Evolutionary conservation across 768 basidiomycete genomes (phyloP).

Genomic region (Coprinopsis strossmayeri): DNA sequence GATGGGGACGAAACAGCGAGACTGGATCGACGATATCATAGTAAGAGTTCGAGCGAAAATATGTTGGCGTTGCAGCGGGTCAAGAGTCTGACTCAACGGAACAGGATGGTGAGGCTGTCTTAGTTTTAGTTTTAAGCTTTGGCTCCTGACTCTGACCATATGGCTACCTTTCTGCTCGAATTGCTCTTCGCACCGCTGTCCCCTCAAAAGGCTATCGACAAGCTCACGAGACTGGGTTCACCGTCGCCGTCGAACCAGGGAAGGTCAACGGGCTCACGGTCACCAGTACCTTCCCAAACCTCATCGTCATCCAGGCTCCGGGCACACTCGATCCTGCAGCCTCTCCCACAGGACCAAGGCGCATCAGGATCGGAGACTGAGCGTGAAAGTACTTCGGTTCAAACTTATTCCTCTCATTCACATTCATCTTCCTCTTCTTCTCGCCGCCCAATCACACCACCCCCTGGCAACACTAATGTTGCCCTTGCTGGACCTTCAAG

Average conservation of each 20-base stretch:
- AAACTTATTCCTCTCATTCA: constrained; percentile 21
- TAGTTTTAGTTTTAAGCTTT: constrained; percentile 13
- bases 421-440: constrained; percentile 19
- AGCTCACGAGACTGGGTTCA: constrained; percentile 53
- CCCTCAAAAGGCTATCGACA: constrained; percentile 53
- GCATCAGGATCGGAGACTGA: constrained; percentile 82
- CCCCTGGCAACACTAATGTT: constrained; percentile 6
- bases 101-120: constrained; percentile 54
- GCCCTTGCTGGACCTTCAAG: neutral
- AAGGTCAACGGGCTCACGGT: constrained; percentile 15
- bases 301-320: constrained; percentile 21
- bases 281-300: constrained; percentile 20
- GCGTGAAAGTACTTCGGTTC: constrained; percentile 42
- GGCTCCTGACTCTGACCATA: constrained; percentile 16
- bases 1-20: constrained; percentile 63
- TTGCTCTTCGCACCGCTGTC: constrained; percentile 23
- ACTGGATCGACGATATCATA: constrained; percentile 24
- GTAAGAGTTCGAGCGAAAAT: constrained; percentile 44
- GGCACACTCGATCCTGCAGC: constrained; percentile 15
- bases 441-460: constrained; percentile 15
- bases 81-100: constrained; percentile 63
- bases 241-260: constrained; percentile 35
- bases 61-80: constrained; percentile 58
- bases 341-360: constrained; percentile 24
- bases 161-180: constrained; percentile 22